Evolutionary conservation across 1,284 basidiomycete genomes (phyloP).

Genomic region (Naganishia liquefaciens): DNA sequence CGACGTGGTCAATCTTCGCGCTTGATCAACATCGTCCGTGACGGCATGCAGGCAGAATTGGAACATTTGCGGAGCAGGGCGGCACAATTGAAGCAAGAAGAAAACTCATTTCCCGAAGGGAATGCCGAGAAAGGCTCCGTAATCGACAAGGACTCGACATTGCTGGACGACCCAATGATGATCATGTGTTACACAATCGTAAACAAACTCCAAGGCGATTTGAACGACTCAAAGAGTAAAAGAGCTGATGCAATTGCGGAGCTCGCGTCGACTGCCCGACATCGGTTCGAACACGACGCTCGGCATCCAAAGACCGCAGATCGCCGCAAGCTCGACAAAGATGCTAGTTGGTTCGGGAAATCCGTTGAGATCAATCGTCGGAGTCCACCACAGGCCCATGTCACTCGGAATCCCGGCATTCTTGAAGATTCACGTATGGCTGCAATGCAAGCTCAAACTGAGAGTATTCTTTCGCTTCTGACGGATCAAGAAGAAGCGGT

Average conservation of each 20-base stretch:
- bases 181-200: conserved; percentile 13
- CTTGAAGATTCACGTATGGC: neutral
- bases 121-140: neutral
- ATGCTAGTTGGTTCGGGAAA: neutral
- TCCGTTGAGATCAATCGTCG: neutral
- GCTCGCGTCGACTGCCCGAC: conserved; percentile 6
- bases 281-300: neutral
- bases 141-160: neutral
- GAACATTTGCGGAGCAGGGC: neutral
- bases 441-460: neutral
- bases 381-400: neutral
- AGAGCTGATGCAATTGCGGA: conserved; percentile 10
- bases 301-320: neutral
- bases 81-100: neutral
- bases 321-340: neutral
- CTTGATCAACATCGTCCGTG: conserved; percentile 11
- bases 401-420: neutral
- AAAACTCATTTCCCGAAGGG: neutral
- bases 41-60: conserved; percentile 16
- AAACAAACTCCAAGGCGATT: conserved; percentile 16
- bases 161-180: conserved; percentile 3
- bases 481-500: conserved; percentile 23
- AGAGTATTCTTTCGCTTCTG: neutral
- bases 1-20: neutral
- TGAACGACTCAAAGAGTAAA: neutral